Evolutionary conservation across 1,139 yeast species (phyloP).

Genomic region (Geotrichum citri-aurantii): DNA sequence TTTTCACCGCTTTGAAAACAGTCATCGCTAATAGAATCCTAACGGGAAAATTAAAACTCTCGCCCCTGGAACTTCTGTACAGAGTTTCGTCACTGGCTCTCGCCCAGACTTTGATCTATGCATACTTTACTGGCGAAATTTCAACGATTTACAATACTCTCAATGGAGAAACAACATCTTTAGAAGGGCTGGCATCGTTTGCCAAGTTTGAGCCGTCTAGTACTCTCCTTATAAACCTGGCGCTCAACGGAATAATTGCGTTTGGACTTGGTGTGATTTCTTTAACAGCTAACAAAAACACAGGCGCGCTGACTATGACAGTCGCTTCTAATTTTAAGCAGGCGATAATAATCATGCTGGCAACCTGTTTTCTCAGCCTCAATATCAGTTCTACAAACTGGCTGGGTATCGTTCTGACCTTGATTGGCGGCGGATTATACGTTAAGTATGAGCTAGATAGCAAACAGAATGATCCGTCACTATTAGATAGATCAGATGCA

Average conservation of each 20-base stretch:
- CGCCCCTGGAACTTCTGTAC: constrained; percentile 28
- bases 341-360: constrained; percentile 27
- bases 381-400: constrained; percentile 24
- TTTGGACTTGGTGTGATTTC: constrained; percentile 28
- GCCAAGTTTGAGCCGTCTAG: constrained; percentile 15
- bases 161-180: neutral
- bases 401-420: constrained; percentile 25
- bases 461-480: constrained; percentile 11
- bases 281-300: constrained; percentile 29
- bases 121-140: constrained; percentile 28
- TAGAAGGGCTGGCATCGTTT: constrained; percentile 1
- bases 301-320: constrained; percentile 29
- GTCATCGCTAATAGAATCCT: constrained; percentile 28
- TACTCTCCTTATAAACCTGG: constrained; percentile 22
- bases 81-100: constrained; percentile 29
- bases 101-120: constrained; percentile 25
- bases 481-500: neutral
- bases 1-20: constrained; percentile 28
- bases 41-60: constrained; percentile 25
- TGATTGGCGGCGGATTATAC: constrained; percentile 29
- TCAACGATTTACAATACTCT: constrained; percentile 13
- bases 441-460: constrained; percentile 27
- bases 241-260: constrained; percentile 27
- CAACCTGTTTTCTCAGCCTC: constrained; percentile 26
- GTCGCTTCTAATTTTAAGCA: constrained; percentile 30